Evolutionary conservation across 2,329 filamentous ascomycete species (phyloP), one percentile per base, ranked within the genome.

Genomic region (Aspergillus tubingensis): DNA sequence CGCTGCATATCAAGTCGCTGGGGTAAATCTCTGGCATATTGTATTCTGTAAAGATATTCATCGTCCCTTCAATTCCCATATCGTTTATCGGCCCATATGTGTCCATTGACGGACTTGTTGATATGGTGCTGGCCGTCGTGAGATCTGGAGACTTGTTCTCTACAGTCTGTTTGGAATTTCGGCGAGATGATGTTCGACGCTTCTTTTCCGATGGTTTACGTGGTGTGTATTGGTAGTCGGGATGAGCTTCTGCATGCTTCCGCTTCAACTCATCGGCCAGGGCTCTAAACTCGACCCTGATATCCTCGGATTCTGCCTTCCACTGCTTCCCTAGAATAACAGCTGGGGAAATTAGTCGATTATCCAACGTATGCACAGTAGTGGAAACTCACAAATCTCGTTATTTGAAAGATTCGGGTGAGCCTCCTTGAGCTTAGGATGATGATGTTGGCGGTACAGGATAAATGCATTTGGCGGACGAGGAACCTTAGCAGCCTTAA

Each of bases 381-480:
- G 6, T 41, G 15, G 10, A 19, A 36, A 72, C 77, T 73, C 69
- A 79, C 77, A 81, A 47, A 81, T 80, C 23, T 77, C 70, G 59
- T 80, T 81, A 68, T 81, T 81, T 56, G 78, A 74, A 30, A 79
- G 63, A 11, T 69, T 70, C n/a, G 78, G 77, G 58, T 78, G 72
- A 38, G 66, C 59, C n/a, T 70, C 74, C 57, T 77, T 78, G 49
- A 78, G 62, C 13, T 63, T 62, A 1, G 74, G 68, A 60, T 79
- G 75, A 55, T 78, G 71, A 48, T 78, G 69, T 64, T 78, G 72
- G 25, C 79, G 75, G 64, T 80, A 82, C 23, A 81, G 69, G 58
- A 81, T 80, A 68, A 80, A 81, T 5, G 76, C 75, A 68, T 81
- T 81, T 15, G 76, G 74, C 17, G 79, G 79, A n/a, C 79, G 76